These are phyloP conservation scores for Jasminum sambac DNA, from an alignment of 257 asterid species.

Conservation along the genomic window DNA sequence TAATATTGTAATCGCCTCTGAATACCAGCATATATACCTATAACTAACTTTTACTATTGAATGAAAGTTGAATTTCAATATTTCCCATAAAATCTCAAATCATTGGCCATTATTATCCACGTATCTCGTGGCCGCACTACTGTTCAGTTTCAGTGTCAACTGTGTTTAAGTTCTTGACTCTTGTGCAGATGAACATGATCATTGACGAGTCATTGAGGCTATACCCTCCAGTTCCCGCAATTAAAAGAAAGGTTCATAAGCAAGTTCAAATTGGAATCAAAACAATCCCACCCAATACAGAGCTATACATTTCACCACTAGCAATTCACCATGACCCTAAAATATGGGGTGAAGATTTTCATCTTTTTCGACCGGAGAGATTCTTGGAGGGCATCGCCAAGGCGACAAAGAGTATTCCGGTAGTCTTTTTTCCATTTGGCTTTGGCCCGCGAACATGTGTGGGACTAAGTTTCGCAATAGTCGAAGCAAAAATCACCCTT, in stretches of 20 bases:
- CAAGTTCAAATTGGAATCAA: slow-evolving; percentile 42
- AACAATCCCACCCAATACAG: slow-evolving; percentile 43
- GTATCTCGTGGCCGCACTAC: too few species aligned
- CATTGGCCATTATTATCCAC: too few species aligned
- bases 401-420: slow-evolving; percentile 46
- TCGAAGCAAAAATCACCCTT: slow-evolving; percentile 54
- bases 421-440: slow-evolving; percentile 62
- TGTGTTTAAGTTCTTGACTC: neutral
- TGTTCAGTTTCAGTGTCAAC: neutral
- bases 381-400: slow-evolving; percentile 40
- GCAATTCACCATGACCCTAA: slow-evolving; percentile 60
- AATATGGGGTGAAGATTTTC: slow-evolving; percentile 70
- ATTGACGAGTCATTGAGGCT: slow-evolving; percentile 62
- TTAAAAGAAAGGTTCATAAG: slow-evolving; percentile 43
- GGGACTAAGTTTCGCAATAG: slow-evolving; percentile 55
- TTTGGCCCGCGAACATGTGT: slow-evolving; percentile 70
- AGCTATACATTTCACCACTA: slow-evolving; percentile 51
- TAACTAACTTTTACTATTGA: too few species aligned
- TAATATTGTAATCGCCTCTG: neutral
- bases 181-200: slow-evolving; percentile 54
- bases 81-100: too few species aligned
- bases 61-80: too few species aligned
- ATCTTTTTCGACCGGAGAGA: slow-evolving; percentile 55
- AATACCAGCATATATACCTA: too few species aligned
- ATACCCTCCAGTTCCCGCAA: slow-evolving; percentile 64